phyloP scores from a whole-genome alignment of 2,329 filamentous ascomycete species.

The Pochonia chlamydosporia region DNA sequence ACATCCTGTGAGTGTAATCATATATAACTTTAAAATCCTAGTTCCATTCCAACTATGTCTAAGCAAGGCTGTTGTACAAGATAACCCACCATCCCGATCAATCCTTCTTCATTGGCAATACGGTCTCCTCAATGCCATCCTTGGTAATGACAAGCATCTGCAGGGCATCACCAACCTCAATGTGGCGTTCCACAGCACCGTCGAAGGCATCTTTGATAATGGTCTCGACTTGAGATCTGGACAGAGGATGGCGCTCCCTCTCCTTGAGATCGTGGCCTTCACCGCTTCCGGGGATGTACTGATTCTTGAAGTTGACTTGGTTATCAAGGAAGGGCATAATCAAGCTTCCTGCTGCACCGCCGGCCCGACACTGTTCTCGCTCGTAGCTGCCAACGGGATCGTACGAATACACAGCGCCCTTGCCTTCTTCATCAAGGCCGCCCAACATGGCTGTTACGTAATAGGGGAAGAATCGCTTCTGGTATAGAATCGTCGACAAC shows the following conservation, averaged over 20 bases:
- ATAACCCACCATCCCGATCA: conserved; percentile 35
- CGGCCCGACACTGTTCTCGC: conserved; percentile 90
- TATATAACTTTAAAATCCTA: background rate
- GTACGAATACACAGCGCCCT: conserved; percentile 92
- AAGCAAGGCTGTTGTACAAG: conserved; percentile 8
- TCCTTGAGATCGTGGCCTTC: conserved; percentile 74
- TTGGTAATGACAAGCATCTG: conserved; percentile 93
- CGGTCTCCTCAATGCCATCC: conserved; percentile 82
- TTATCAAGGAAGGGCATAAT: conserved; percentile 99
- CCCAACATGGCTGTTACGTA: conserved; percentile 94
- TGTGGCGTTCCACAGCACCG: conserved; percentile 95
- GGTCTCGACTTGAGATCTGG: conserved; percentile 69
- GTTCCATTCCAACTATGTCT: conserved; percentile 4
- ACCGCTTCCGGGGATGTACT: conserved; percentile 84
- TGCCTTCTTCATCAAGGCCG: conserved; percentile 89
- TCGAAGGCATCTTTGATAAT: conserved; percentile 97
- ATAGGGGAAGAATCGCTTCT: conserved; percentile 98
- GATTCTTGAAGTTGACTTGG: conserved; percentile 99
- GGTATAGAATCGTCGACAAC: conserved; percentile 90
- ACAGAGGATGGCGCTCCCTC: conserved; percentile 64
- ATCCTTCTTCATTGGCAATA: conserved; percentile 83
- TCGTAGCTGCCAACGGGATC: conserved; percentile 98
- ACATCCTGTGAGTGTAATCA: background rate
- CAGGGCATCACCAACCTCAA: conserved; percentile 93
- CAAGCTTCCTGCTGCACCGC: conserved; percentile 83